Percentiles rank a stretch among this genome's conserved stretches.
phyloP scores from a whole-genome alignment of 2,329 filamentous ascomycete species.

The Diaporthe eres region DNA sequence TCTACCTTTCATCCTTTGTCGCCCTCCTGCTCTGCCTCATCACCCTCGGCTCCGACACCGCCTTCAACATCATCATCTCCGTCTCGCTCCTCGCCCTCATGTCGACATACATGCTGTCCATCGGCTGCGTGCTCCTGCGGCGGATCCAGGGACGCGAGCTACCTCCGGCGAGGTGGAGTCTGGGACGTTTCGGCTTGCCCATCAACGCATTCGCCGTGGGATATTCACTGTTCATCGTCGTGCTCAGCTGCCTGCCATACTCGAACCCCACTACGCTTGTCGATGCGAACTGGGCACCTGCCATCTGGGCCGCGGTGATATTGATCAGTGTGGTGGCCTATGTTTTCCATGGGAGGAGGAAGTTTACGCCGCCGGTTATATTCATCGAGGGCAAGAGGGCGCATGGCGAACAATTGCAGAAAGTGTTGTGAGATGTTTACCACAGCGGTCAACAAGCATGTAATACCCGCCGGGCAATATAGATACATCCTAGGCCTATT shows the following conservation, averaged over 20 bases:
- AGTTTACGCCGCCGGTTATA: slow-evolving; percentile 38
- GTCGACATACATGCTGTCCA: slow-evolving; percentile 52
- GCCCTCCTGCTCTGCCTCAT: slow-evolving; percentile 51
- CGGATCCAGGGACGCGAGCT: slow-evolving; percentile 52
- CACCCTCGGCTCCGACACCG: slow-evolving; percentile 51
- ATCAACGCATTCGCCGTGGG: slow-evolving; percentile 52
- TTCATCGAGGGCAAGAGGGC: slow-evolving; percentile 36
- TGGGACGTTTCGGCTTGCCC: slow-evolving; percentile 54
- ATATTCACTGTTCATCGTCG: slow-evolving; percentile 45
- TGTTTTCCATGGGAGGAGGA: slow-evolving; percentile 30
- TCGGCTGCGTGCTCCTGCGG: slow-evolving; percentile 52
- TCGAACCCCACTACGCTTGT: slow-evolving; percentile 12
- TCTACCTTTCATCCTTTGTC: slow-evolving; percentile 49
- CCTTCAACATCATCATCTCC: slow-evolving; percentile 54
- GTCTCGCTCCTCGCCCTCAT: slow-evolving; percentile 51
- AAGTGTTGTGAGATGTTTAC: slow-evolving; percentile 20
- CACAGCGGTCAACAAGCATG: neutral
- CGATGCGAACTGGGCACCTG: slow-evolving; percentile 39
- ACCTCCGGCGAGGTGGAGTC: slow-evolving; percentile 53
- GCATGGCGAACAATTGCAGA: slow-evolving; percentile 23
- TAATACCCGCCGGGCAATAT: neutral
- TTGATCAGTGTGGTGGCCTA: slow-evolving; percentile 36
- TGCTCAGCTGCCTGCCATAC: slow-evolving; percentile 37
- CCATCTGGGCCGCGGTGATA: slow-evolving; percentile 39
- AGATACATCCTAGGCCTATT: neutral